Base-by-base conservation (phyloP, 169 alveolate species). In the Miamiensis avidus region DNA sequence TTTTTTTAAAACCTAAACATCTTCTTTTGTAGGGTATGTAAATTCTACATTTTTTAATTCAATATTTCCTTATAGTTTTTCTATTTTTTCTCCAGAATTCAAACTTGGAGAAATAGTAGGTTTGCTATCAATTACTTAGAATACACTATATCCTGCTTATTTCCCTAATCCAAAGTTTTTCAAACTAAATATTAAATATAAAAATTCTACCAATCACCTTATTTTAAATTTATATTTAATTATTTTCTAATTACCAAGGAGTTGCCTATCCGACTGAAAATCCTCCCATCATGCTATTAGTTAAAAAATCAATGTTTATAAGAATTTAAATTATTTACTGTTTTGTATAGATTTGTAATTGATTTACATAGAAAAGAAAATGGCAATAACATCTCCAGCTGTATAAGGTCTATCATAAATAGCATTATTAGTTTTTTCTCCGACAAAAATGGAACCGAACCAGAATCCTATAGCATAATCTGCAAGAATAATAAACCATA, bases 321-420 rank as follows among this genome's bases (percentile, higher is more conserved):
- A n/a, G n/a, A n/a, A n/a, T n/a, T n/a, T n/a, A n/a, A n/a, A n/a
- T n/a, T n/a, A n/a, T n/a, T n/a, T n/a, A n/a, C n/a, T n/a, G n/a
- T n/a, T n/a, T n/a, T n/a, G n/a, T n/a, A n/a, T n/a, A n/a, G n/a
- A n/a, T n/a, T n/a, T n/a, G n/a, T n/a, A n/a, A n/a, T n/a, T n/a
- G n/a, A n/a, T n/a, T n/a, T n/a, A 87, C 29, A n/a, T n/a, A n/a
- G n/a, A n/a, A 64, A 94, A 88, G 89, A 91, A 87, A 84, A 88
- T 87, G 25, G 94, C 75, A 78, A 94, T 81, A 25, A 89, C 89
- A 81, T 91, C 93, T 15, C 97, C 97, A 34, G 92, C 92, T 76
- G 93, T 89, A 34, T 92, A 89, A 29, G 34, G 82, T 25, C 82
- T 34, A 32, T 82, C 92, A 25, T 34, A 32, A 82, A 72, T 82